phyloP scores from a whole-genome alignment of 148 eudicot genomes.

The Nepenthes mirabilis region DNA sequence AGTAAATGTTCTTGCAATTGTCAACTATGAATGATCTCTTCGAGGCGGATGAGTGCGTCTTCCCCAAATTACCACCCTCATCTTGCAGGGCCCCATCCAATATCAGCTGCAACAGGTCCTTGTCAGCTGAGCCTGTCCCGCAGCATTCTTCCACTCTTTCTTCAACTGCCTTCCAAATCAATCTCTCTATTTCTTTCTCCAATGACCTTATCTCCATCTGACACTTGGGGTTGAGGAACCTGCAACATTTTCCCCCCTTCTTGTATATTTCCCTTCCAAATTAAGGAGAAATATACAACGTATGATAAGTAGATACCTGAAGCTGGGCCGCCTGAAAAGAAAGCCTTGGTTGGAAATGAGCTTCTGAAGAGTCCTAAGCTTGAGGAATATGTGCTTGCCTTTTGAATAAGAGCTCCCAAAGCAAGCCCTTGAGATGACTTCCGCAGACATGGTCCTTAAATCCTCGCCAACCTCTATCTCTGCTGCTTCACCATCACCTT shows the following conservation, averaged over 20 bases:
- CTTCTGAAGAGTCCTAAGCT: conserved; percentile 63
- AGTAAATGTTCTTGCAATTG: conserved; percentile 83
- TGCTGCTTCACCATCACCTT: conserved; percentile 32
- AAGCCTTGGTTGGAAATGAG: conserved; percentile 31
- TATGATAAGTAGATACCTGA: conserved; percentile 20
- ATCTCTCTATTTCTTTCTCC: conserved; percentile 52
- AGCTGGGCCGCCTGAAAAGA: conserved; percentile 39
- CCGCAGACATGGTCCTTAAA: conserved; percentile 51
- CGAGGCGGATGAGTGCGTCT: conserved; percentile 21
- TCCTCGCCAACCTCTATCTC: conserved; percentile 64
- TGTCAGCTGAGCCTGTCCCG: conserved; percentile 20
- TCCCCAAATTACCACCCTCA: conserved; percentile 20
- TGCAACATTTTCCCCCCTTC: conserved; percentile 2
- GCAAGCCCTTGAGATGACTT: conserved; percentile 69
- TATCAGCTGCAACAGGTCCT: conserved; percentile 59
- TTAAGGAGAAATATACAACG: not conserved
- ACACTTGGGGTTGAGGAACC: conserved; percentile 8
- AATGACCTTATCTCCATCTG: conserved; percentile 34
- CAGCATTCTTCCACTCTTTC: conserved; percentile 35
- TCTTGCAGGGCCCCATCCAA: conserved; percentile 46
- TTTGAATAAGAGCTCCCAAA: conserved; percentile 69
- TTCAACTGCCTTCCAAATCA: conserved; percentile 61
- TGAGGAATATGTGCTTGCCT: conserved; percentile 58
- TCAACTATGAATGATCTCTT: conserved; percentile 51
- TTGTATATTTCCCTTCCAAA: too few species aligned